Evolutionary conservation across 192 early-diverging fungal species (phyloP), one percentile per base, ranked within the genome.

Genomic region (Funneliformis geosporum): DNA sequence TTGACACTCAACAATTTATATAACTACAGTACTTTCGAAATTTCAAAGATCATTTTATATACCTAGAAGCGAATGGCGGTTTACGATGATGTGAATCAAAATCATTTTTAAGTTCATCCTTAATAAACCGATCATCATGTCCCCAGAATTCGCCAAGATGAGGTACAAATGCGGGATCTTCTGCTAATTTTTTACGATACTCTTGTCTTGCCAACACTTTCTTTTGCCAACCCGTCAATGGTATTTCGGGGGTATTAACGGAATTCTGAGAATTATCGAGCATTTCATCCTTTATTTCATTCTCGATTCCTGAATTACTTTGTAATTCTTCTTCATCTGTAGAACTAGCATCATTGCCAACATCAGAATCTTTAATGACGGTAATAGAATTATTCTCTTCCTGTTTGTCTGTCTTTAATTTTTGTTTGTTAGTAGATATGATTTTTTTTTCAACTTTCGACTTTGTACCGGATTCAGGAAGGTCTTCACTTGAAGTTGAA

Each of bases 141-240:
- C 87, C 85, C 88, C 88, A 89, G 62, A 89, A 89, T 70, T 86
- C 83, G 9, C 88, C 88, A 38, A 89, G 84, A 70, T 88, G 87
- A 18, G 88, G 88, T 16, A 88, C 87, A 70, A 89, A 89, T 7
- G 87, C 85, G 8, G 88, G 88, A 76, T 89, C 88, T 60, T 89
- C 87, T 28, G 83, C 87, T 40, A 89, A 68, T 47, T 88, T 89
- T 64, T 84, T 85, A 43, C 88, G 79, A 70, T 89, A 89, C 76
- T 89, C 88, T 44, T 84, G 84, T 27, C 87, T 79, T 70, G 85
- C 88, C 28, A 83, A 67, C 23, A 84, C 73, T 67, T 78, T 78
- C 39, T 78, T 78, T 68, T 78, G 64, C 76, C 76, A 78, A 21
- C 55, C 76, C 18, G 76, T 76, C n/a, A 65, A 44, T 18, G 47